Percentiles rank a stretch among this genome's conserved stretches.
Evolutionary conservation across 192 early-diverging fungal species (phyloP).

Genomic region (Geranomyces michiganensis): DNA sequence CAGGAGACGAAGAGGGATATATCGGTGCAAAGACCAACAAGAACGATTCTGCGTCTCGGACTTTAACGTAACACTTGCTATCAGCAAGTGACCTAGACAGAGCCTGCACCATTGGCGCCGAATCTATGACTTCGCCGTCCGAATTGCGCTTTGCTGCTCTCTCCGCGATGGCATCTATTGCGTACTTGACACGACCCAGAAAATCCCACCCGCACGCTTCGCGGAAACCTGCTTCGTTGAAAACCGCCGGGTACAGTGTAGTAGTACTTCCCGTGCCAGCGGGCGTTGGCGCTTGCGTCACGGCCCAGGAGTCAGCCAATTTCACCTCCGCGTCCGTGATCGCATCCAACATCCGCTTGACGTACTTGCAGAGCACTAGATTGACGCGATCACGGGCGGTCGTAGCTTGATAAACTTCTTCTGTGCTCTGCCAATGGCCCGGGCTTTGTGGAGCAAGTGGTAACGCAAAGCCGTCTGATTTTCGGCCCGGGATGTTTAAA

Average conservation of each 20-base stretch:
- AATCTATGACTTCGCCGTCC: no score
- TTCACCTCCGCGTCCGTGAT: conserved; percentile 42
- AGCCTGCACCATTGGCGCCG: no score
- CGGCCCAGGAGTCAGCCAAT: background rate
- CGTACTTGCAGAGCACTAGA: conserved; percentile 33
- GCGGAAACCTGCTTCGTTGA: background rate
- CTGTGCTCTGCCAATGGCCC: conserved; percentile 29
- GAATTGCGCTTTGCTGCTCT: background rate
- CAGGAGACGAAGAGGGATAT: background rate
- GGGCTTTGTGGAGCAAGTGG: conserved; percentile 12
- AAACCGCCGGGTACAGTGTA: background rate
- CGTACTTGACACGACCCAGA: conserved; percentile 29
- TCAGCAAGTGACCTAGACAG: conserved; percentile 9
- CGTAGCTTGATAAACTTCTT: conserved; percentile 17
- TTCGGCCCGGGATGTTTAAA: conserved; percentile 1
- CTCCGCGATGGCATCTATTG: background rate
- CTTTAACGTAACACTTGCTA: conserved; percentile 47
- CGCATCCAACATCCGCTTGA: conserved; percentile 32
- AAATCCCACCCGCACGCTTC: conserved; percentile 20
- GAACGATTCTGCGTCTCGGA: conserved; percentile 37
- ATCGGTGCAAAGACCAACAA: conserved; percentile 41
- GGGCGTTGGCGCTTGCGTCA: background rate
- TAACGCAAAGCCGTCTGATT: background rate
- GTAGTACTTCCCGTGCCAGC: background rate
- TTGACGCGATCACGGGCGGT: conserved; percentile 20